Percentiles rank a stretch among this genome's conserved stretches.
These are phyloP conservation scores for Scutellaria galericulata DNA, from an alignment of 257 asterid genomes.

Conservation along the genomic window DNA sequence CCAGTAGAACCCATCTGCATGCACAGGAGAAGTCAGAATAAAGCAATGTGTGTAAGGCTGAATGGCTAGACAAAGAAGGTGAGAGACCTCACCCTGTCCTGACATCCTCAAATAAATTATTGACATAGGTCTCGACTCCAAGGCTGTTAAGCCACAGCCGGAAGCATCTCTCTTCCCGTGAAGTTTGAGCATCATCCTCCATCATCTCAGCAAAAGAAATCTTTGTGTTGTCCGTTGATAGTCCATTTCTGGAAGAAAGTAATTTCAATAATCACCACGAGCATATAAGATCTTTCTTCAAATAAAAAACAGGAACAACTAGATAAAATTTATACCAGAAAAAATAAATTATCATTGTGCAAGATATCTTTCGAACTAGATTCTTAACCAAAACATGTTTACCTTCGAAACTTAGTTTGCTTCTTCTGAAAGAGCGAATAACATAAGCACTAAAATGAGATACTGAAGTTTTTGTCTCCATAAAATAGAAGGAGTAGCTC, in stretches of 20 bases:
- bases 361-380: too few species aligned
- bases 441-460: too few species aligned
- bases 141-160: conserved; percentile 95
- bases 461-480: too few species aligned
- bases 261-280: background rate
- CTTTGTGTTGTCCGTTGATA: conserved; percentile 62
- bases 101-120: conserved; percentile 85
- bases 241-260: conserved; percentile 57
- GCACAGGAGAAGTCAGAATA: conserved; percentile 30
- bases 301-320: too few species aligned
- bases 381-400: too few species aligned
- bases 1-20: conserved; percentile 77
- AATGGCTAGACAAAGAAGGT: conserved; percentile 31
- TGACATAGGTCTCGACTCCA: conserved; percentile 72
- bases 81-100: conserved; percentile 63
- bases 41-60: background rate
- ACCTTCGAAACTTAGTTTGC: too few species aligned
- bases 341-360: too few species aligned
- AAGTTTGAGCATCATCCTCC: conserved; percentile 90
- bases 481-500: background rate
- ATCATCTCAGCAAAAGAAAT: conserved; percentile 78
- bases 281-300: too few species aligned
- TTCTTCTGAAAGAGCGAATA: too few species aligned
- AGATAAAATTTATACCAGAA: too few species aligned
- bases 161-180: conserved; percentile 96